These are phyloP conservation scores for Pseudodiploospora longispora DNA, from an alignment of 2,329 filamentous ascomycete species.

Conservation along the genomic window DNA sequence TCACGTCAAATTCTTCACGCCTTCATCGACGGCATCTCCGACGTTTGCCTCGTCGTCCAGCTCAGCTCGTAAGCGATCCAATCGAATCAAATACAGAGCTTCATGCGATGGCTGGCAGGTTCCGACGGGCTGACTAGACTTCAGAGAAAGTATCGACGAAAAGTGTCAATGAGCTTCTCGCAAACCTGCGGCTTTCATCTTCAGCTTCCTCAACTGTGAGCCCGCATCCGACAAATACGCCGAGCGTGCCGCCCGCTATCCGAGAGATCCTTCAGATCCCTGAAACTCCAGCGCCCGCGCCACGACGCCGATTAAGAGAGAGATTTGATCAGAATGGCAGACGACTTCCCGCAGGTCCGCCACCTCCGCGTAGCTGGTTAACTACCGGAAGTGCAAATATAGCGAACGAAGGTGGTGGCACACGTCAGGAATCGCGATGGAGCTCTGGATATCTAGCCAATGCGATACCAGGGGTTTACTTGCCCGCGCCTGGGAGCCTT, in stretches of 20 bases:
- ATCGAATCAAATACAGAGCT: not conserved
- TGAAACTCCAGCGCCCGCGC: slow-evolving; percentile 44
- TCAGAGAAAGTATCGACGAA: slow-evolving; percentile 10
- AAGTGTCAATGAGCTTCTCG: slow-evolving; percentile 53
- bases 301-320: slow-evolving; percentile 34
- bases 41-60: slow-evolving; percentile 18
- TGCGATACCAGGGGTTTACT: slow-evolving; percentile 35
- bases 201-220: slow-evolving; percentile 19
- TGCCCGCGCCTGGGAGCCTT: slow-evolving; percentile 39
- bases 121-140: not conserved
- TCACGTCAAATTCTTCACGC: slow-evolving; percentile 48
- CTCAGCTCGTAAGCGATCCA: slow-evolving; percentile 17
- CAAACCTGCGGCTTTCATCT: slow-evolving; percentile 44
- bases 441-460: slow-evolving; percentile 11
- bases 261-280: slow-evolving; percentile 52
- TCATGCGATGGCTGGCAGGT: not conserved
- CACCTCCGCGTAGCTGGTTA: slow-evolving; percentile 51
- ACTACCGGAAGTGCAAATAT: slow-evolving; percentile 16
- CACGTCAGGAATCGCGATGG: not conserved
- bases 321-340: slow-evolving; percentile 39
- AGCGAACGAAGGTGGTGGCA: slow-evolving; percentile 4
- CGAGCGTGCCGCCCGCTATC: slow-evolving; percentile 52
- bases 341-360: slow-evolving; percentile 48
- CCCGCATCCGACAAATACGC: slow-evolving; percentile 26
- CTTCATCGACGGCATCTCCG: slow-evolving; percentile 45